Evolutionary conservation across 768 basidiomycete genomes (phyloP).

Genomic region (Suillus occidentalis): DNA sequence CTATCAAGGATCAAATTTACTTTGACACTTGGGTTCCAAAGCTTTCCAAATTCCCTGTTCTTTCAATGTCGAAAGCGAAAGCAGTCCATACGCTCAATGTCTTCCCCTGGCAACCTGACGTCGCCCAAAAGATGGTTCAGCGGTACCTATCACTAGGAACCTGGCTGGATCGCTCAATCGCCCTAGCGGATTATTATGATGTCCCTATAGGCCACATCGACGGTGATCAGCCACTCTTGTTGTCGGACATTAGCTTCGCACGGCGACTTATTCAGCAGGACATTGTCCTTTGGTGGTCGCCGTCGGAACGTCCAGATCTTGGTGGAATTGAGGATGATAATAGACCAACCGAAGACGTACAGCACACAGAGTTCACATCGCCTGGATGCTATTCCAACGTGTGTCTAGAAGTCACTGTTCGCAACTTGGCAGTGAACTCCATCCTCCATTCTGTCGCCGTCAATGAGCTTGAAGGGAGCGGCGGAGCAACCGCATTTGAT

Average conservation of each 20-base stretch:
- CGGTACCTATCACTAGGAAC: conserved; percentile 77
- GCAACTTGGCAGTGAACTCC: conserved; percentile 92
- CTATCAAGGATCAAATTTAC: conserved; percentile 78
- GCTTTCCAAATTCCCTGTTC: conserved; percentile 79
- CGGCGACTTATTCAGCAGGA: conserved; percentile 86
- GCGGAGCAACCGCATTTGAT: conserved; percentile 92
- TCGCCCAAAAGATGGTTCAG: conserved; percentile 78
- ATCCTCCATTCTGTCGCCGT: conserved; percentile 92
- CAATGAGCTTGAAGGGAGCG: conserved; percentile 96
- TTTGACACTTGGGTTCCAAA: conserved; percentile 74
- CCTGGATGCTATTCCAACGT: conserved; percentile 92
- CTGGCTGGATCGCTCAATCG: conserved; percentile 79
- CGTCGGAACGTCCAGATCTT: conserved; percentile 83
- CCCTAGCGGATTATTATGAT: conserved; percentile 88
- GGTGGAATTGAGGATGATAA: conserved; percentile 92
- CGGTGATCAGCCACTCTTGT: conserved; percentile 82
- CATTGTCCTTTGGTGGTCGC: conserved; percentile 96
- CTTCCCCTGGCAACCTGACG: conserved; percentile 87
- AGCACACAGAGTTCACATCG: conserved; percentile 79
- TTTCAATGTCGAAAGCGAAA: conserved; percentile 84
- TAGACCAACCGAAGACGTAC: conserved; percentile 71
- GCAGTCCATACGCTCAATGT: conserved; percentile 72
- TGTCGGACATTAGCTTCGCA: conserved; percentile 90
- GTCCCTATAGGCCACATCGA: conserved; percentile 92
- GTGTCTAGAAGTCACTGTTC: conserved; percentile 84